phyloP scores from a whole-genome alignment of 257 asterid genomes.

The Lithospermum erythrorhizon region DNA sequence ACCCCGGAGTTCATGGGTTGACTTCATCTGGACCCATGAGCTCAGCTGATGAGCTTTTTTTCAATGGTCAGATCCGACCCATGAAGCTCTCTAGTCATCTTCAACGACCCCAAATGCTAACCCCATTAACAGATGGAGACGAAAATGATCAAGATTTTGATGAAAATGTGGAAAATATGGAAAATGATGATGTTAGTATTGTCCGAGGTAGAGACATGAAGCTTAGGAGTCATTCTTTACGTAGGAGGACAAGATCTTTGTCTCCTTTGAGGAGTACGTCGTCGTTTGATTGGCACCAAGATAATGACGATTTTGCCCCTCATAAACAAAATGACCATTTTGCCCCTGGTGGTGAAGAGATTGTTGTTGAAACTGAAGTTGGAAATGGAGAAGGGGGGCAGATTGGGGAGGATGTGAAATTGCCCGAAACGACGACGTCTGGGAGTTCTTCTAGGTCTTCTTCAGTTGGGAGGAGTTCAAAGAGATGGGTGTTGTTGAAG shows the following conservation, averaged over 20 bases:
- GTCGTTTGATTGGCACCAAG: conserved; percentile 34
- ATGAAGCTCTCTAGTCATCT: conserved; percentile 64
- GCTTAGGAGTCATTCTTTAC: conserved; percentile 47
- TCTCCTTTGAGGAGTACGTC: conserved; percentile 50
- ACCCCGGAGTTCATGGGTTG: too few species aligned
- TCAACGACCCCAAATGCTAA: conserved; percentile 42
- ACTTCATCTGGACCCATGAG: conserved; percentile 40
- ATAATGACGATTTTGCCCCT: not conserved
- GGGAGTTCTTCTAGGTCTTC: conserved; percentile 57
- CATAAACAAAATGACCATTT: not conserved
- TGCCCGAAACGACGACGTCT: conserved; percentile 31
- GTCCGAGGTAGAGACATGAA: conserved; percentile 50
- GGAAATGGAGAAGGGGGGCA: not conserved
- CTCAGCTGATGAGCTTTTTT: conserved; percentile 81
- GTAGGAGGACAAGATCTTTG: conserved; percentile 86
- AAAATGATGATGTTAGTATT: conserved; percentile 10
- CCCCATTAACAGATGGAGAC: conserved; percentile 38
- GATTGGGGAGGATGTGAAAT: conserved; percentile 8
- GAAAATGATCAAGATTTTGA: conserved; percentile 39
- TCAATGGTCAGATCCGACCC: conserved; percentile 92
- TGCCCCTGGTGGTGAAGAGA: conserved; percentile 7
- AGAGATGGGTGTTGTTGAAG: conserved; percentile 67
- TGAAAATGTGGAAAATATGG: too few species aligned
- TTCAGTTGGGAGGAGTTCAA: conserved; percentile 66
- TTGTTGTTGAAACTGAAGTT: not conserved